Conservation (phyloP, 1,284 basidiomycete genomes). For the Leccinum variabile region DNA sequence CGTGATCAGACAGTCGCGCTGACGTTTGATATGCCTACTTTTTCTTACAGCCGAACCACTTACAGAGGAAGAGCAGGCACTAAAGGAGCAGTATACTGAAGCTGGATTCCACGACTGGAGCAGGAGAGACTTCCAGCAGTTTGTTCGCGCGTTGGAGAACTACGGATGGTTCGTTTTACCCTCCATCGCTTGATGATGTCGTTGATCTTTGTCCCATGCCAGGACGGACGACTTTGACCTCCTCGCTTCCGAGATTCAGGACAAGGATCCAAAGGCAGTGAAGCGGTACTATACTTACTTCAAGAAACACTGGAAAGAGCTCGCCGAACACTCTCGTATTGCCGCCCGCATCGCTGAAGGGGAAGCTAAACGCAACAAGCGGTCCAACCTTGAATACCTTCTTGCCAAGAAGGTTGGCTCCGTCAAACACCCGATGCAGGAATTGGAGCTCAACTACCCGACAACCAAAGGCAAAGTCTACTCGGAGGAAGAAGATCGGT, state of each 20-base stretch:
- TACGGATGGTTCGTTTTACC: constrained; percentile 72
- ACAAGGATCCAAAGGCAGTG: constrained; percentile 84
- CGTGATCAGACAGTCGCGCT: neutral
- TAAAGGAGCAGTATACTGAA: constrained; percentile 78
- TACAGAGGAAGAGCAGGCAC: constrained; percentile 79
- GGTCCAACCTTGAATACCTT: constrained; percentile 79
- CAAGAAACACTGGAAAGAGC: constrained; percentile 86
- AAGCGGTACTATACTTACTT: constrained; percentile 84
- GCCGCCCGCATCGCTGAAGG: constrained; percentile 81
- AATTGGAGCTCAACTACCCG: constrained; percentile 91
- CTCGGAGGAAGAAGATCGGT: constrained; percentile 95
- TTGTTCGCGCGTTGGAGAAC: constrained; percentile 82
- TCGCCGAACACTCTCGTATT: constrained; percentile 76
- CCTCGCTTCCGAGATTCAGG: constrained; percentile 84
- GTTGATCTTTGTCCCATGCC: constrained; percentile 32
- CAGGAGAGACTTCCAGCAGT: constrained; percentile 90
- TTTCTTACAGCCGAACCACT: constrained; percentile 71
- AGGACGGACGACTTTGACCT: constrained; percentile 76
- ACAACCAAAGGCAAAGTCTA: constrained; percentile 97
- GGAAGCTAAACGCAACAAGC: constrained; percentile 84
- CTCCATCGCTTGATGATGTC: neutral
- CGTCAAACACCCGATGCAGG: constrained; percentile 89
- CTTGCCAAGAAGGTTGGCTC: constrained; percentile 80
- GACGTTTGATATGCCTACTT: neutral
- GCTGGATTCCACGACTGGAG: constrained; percentile 91